Percentiles rank a stretch among this genome's conserved stretches.
phyloP scores from a whole-genome alignment of 1,284 basidiomycete genomes.

The Hemileia vastatrix region DNA sequence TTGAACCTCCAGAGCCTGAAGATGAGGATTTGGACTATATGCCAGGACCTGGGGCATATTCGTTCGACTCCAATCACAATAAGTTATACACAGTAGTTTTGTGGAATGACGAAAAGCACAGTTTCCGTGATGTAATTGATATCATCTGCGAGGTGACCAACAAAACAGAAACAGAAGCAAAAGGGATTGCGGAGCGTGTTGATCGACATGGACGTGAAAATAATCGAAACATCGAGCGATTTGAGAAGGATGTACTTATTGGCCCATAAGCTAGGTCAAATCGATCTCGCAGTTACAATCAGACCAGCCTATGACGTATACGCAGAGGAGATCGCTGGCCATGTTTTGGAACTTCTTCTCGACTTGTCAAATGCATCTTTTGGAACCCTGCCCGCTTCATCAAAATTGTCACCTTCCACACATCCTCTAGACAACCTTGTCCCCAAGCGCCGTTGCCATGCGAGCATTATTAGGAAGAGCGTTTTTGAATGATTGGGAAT shows the following conservation, averaged over 20 bases:
- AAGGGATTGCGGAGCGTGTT: conserved; percentile 56
- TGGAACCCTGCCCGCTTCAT: no score
- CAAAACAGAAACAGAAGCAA: conserved; percentile 56
- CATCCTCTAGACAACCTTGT: no score
- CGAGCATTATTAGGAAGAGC: no score
- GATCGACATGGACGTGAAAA: no score
- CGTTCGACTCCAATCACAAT: conserved; percentile 31
- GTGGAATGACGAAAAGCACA: conserved; percentile 98
- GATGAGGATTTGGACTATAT: neutral
- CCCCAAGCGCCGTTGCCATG: no score
- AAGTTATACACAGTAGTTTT: conserved; percentile 74
- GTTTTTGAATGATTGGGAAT: no score
- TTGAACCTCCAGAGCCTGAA: neutral
- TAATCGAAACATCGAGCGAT: no score
- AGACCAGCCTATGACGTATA: conserved; percentile 79
- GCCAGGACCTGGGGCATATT: neutral
- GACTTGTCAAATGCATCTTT: conserved; percentile 60
- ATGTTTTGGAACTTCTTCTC: conserved; percentile 73
- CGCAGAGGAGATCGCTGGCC: conserved; percentile 73
- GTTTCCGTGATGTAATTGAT: conserved; percentile 75
- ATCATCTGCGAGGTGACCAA: conserved; percentile 62
- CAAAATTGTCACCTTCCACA: no score
- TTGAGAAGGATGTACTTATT: conserved; percentile 58
- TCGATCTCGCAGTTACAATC: conserved; percentile 87
- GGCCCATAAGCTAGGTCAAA: conserved; percentile 68